Evolutionary conservation across 768 basidiomycete genomes (phyloP).

Genomic region (Exidia glandulosa): DNA sequence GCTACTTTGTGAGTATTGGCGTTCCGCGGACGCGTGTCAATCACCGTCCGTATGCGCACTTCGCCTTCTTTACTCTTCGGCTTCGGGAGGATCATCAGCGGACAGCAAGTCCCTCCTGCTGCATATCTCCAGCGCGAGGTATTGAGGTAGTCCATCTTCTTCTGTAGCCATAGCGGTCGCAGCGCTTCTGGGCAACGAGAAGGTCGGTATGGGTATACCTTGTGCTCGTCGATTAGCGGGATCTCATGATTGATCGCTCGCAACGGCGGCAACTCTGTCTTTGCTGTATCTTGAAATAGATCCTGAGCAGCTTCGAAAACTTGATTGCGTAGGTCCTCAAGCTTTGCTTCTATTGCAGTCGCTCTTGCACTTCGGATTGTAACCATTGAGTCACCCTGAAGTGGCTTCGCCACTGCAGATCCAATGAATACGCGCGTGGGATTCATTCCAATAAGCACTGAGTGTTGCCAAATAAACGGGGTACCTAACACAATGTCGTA

Average conservation of each 20-base stretch:
- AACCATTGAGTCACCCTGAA: not conserved
- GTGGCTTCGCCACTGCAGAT: not conserved
- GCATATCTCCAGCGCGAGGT: constrained; percentile 2
- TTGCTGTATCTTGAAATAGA: not conserved
- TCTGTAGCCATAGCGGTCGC: not conserved
- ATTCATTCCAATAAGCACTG: not conserved
- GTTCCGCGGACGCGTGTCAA: not conserved
- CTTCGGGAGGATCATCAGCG: constrained; percentile 2
- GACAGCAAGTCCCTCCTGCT: not conserved
- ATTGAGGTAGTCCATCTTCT: not conserved
- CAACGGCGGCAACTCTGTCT: not conserved
- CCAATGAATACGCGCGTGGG: not conserved
- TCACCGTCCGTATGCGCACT: not conserved
- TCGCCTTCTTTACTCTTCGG: not conserved
- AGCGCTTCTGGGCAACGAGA: constrained; percentile 2
- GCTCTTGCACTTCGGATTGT: not conserved
- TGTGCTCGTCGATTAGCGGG: not conserved
- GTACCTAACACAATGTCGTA: constrained; percentile 28
- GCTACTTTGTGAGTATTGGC: constrained; percentile 1
- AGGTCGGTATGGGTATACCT: not conserved
- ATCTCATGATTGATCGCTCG: constrained; percentile 2
- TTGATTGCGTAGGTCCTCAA: not conserved
- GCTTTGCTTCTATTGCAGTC: not conserved
- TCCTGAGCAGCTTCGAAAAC: not conserved
- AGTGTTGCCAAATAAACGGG: constrained; percentile 24